Base-by-base conservation (phyloP, 768 basidiomycete genomes). In the Chalciporus sphaerocephalus region DNA sequence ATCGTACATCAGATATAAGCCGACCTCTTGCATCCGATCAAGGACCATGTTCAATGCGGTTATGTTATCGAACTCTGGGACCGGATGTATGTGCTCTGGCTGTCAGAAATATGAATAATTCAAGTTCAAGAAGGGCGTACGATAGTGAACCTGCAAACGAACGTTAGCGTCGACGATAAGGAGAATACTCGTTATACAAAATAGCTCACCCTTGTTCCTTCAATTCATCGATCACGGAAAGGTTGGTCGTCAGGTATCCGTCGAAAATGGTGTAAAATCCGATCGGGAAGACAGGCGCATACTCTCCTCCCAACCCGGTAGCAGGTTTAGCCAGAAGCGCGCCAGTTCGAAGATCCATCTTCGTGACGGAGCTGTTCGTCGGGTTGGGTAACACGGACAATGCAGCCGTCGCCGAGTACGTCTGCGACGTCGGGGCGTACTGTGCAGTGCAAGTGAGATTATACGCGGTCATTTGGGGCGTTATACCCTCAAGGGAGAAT, bases 1-100 rank as follows among this genome's bases (percentile, higher is more conserved):
- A 59, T 90, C 86, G 52, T 91, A 92, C 80, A 90, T 88, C 44
- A 90, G 72, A 56, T 84, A 91, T 9, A 65, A n/a, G 0, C 76
- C 78, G 0, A 81, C 78, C 48, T 83, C 74, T 60, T 88, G 79
- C 83, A 89, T 87, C 34, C 74, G 68, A 55, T 87, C 81, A 6
- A 89, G 57, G 21, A 87, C 79, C 39, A 70, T 47, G 27, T 79
- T 73, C 0, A 88, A 65, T 0, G 72, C 72, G 0, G 81, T 80
- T 25, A 81, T 50, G 53, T 85, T 80, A 49, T 73, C 72, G 48
- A 83, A 88, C 0, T 76, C 64, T 0, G 89, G 87, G 5, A 87
- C 68, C 2, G 85, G 82, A 55, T 91, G 89, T 15, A 90, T 74
- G 81, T 75, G 40, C 22, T 43, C 6, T 36, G 33, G 10, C 3